Evolutionary conservation across 352 stramenopile species (phyloP), one percentile per base, ranked within the genome.

Genomic region (Phytopythium helicoides): DNA sequence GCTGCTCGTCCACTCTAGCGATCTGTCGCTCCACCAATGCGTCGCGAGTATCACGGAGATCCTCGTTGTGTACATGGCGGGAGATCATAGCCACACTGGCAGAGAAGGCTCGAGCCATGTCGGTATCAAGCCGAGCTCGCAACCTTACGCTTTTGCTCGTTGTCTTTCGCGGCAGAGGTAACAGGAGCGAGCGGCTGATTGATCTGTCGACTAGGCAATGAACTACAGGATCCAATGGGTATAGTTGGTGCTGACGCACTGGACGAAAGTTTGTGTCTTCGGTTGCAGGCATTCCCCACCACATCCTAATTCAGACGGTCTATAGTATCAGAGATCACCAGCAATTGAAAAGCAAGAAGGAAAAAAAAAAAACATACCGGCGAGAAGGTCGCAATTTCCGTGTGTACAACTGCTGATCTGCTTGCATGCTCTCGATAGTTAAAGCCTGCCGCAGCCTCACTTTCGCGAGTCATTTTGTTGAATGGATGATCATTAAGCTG

Each of bases 11-110:
- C 15, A 78, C 76, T 8, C 67, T 46, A 28, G 67, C 64, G 38
- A 76, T 55, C 54, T 88, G 66, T 25, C 54, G 54, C 16, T 87
- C 73, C 25, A 58, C 45, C 8, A 73, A 54, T 15, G 62, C 60
- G 6, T 82, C 67, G 3, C 73, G 66, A 14, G 80, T 35, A 54
- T 89, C 73, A 3, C 55, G 71, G 0, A 86, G 56, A 56, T 87
- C 73, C 56, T 89, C 75, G 50, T 88, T 69, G 37, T 91, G 77
- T 1, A 87, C 71, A 44, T 91, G 78, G 2, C 77, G 76, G 19
- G 76, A 86, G 28, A 92, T 89, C 77, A 89, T 89, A 6, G 76
- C 78, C 18, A 92, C 71, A 55, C 77, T 88, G 33, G 77, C 54
- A 3, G 65, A 73, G 49, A 92, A 92, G 2, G 70, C 76, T 18